These are phyloP conservation scores for Penstemon newberryi DNA, from an alignment of 257 asterid species.

Conservation along the genomic window DNA sequence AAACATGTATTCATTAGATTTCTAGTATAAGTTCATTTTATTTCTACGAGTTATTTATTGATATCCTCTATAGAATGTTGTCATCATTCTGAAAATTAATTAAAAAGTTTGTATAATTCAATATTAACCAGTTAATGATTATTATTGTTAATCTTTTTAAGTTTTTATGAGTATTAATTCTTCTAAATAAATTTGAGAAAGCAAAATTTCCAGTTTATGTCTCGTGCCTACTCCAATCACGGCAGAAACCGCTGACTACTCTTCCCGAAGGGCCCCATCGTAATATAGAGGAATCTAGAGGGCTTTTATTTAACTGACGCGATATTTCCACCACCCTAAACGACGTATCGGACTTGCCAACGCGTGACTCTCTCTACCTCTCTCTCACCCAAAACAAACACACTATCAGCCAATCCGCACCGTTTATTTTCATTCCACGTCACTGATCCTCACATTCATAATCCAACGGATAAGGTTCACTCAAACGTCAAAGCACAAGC, in stretches of 20 bases:
- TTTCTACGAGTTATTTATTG: too few relatives aligned
- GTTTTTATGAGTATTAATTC: too few relatives aligned
- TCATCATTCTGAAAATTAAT: too few relatives aligned
- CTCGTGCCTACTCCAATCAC: neutral
- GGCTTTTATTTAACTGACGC: constrained; percentile 29
- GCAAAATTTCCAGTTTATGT: neutral
- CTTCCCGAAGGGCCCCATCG: constrained; percentile 20
- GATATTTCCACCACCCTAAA: constrained; percentile 30
- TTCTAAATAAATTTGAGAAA: too few relatives aligned
- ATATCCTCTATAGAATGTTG: too few relatives aligned
- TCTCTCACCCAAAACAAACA: constrained; percentile 57
- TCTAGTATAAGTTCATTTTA: too few relatives aligned
- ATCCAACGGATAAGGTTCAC: constrained; percentile 41
- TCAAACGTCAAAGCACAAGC: constrained; percentile 28
- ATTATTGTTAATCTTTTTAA: too few relatives aligned
- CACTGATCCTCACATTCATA: constrained; percentile 48
- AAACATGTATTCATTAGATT: too few relatives aligned
- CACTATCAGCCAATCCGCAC: constrained; percentile 46
- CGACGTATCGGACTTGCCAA: constrained; percentile 35
- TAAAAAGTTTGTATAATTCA: too few relatives aligned
- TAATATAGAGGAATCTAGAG: constrained; percentile 22
- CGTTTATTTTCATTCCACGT: constrained; percentile 49
- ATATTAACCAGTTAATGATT: too few relatives aligned
- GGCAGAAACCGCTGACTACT: neutral
- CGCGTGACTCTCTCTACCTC: constrained; percentile 38